These are phyloP conservation scores for Suillus subaureus DNA, from an alignment of 768 basidiomycete genomes.

Conservation along the genomic window DNA sequence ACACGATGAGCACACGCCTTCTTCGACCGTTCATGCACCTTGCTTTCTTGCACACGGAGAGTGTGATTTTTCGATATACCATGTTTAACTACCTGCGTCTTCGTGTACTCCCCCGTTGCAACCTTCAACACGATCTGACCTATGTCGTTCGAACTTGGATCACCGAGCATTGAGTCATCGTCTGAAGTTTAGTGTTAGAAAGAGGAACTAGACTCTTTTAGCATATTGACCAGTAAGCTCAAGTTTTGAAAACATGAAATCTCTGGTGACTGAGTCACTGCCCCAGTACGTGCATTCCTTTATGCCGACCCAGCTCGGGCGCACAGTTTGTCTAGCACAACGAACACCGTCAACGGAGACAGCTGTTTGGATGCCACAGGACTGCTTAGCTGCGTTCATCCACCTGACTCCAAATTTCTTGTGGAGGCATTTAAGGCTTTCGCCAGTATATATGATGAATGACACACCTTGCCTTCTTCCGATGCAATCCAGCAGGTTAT, in stretches of 20 bases:
- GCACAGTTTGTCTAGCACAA: fast-evolving
- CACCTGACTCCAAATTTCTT: slow-evolving; percentile 10
- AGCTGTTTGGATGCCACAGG: not conserved
- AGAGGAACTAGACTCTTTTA: too few relatives aligned
- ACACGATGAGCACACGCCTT: slow-evolving; percentile 24
- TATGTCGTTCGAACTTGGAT: slow-evolving; percentile 11
- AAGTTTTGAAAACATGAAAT: slow-evolving; percentile 21
- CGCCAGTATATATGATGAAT: not conserved
- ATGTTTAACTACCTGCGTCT: fast-evolving
- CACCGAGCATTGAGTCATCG: slow-evolving; percentile 20
- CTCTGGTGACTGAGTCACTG: not conserved
- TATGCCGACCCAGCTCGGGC: not conserved
- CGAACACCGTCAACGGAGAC: slow-evolving; percentile 16
- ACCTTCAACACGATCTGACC: slow-evolving; percentile 21
- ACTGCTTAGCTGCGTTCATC: slow-evolving; percentile 9
- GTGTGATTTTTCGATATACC: fast-evolving
- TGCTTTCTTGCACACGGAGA: not conserved
- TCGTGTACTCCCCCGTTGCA: not conserved
- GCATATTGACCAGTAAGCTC: slow-evolving; percentile 19
- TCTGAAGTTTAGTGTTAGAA: slow-evolving; percentile 17
- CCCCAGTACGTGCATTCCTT: not conserved
- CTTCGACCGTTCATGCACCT: slow-evolving; percentile 24
- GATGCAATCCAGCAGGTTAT: slow-evolving; percentile 26
- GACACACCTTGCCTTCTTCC: slow-evolving; percentile 23
- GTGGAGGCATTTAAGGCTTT: not conserved